These are phyloP conservation scores for Pseudomassariella vexata DNA, from an alignment of 2,329 filamentous ascomycete species.

Conservation along the genomic window DNA sequence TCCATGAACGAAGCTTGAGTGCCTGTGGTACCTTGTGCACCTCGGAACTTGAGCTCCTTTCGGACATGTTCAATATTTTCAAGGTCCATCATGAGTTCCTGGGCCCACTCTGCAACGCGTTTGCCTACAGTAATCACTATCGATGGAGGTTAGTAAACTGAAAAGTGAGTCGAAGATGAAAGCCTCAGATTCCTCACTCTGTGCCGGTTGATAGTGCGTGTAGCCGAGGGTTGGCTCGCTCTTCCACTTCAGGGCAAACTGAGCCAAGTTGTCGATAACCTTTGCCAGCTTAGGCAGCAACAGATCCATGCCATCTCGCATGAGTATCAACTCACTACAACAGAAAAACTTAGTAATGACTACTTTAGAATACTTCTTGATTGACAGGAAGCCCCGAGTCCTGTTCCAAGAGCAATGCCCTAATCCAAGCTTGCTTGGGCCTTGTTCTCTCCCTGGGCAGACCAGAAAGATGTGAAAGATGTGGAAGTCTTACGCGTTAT, in stretches of 20 bases:
- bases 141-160: constrained; percentile 21
- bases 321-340: constrained; percentile 77
- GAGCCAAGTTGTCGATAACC: constrained; percentile 66
- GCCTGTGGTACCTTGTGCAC: constrained; percentile 46
- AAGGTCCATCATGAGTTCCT: constrained; percentile 72
- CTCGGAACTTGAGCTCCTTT: constrained; percentile 64
- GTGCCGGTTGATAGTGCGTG: constrained; percentile 61
- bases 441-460: too few relatives aligned
- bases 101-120: constrained; percentile 66
- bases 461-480: too few relatives aligned
- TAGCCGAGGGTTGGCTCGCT: constrained; percentile 67
- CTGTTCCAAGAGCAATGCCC: too few relatives aligned
- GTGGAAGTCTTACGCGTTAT: too few relatives aligned
- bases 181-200: neutral
- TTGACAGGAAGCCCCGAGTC: too few relatives aligned
- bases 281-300: constrained; percentile 72
- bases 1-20: constrained; percentile 72
- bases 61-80: constrained; percentile 65
- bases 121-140: constrained; percentile 52
- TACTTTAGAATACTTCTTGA: too few relatives aligned
- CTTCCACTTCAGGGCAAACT: constrained; percentile 70
- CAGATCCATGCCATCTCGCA: constrained; percentile 70
- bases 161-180: neutral
- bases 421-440: too few relatives aligned
- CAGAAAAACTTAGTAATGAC: too few relatives aligned